Evolutionary conservation across 2,329 filamentous ascomycete genomes (phyloP), one percentile per base, ranked within the genome.

Genomic region (Lachnellula occidentalis): DNA sequence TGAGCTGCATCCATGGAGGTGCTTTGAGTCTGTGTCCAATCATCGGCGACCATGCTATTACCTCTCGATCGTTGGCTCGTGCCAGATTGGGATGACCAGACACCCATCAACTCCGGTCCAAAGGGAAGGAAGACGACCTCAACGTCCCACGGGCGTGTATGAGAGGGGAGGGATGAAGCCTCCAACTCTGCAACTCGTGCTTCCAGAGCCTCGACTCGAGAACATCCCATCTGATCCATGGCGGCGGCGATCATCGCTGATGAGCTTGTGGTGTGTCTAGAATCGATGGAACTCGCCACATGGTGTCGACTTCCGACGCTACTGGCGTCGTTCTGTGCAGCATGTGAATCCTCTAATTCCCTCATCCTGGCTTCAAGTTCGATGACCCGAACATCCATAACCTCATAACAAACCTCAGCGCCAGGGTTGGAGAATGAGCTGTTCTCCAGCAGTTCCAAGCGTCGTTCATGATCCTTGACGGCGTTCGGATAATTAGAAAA

Each of bases 61-160:
- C 55, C 45, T 11, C 66, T 61, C 15, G 68, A 61, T 6, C 64
- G 54, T 58, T 72, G 63, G 57, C 70, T 69, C 48, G 49, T 53
- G 63, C 70, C 70, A 53, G 67, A 69, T 56, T 72, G 74, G 8
- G 74, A 71, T 51, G 74, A 77, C 79, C 79, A 82, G 21, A 81
- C 73, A 2, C 79, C 78, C 56, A 71, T 73, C 21, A 82, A 65
- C n/a, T 75, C 69, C 42, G 73, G 70, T 4, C 79, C 78, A 67
- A 89, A 92, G 1, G 88, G 88, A 7, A 92, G 69, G 54, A 91
- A 82, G 1, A 92, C 82, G 4, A 92, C 85, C 65, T 92, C 87
- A 1, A 92, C 73, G 60, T 87, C 81, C 86, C 87, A 91, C 0
- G 87, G 86, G 41, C 80, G 76, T 42, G 72, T 70, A 27, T 75